Percentiles rank a stretch among this genome's conserved stretches.
Evolutionary conservation across 768 basidiomycete genomes (phyloP).

Genomic region (Podaxis mareebaensis): DNA sequence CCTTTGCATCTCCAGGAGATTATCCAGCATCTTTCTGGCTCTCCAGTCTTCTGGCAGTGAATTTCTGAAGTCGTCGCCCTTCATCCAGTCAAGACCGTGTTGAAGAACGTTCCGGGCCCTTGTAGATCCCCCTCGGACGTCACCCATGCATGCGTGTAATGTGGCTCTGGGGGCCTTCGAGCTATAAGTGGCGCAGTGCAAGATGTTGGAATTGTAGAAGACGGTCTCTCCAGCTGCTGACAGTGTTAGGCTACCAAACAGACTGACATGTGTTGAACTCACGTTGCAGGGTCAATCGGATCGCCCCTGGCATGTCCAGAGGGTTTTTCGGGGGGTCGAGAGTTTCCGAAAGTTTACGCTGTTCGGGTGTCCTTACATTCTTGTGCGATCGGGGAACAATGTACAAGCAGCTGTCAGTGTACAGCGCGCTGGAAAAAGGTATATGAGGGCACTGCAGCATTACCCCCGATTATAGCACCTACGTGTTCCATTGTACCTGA

Average conservation of each 20-base stretch:
- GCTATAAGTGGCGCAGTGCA: slow-evolving; percentile 72
- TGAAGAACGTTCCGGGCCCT: slow-evolving; percentile 76
- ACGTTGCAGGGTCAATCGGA: slow-evolving; percentile 57
- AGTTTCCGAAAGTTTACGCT: slow-evolving; percentile 55
- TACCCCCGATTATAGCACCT: slow-evolving; percentile 24
- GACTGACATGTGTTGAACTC: slow-evolving; percentile 21
- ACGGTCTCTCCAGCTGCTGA: slow-evolving; percentile 68
- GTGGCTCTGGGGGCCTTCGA: slow-evolving; percentile 54
- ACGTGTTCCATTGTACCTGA: slow-evolving; percentile 85
- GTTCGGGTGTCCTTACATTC: slow-evolving; percentile 52
- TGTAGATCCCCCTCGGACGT: slow-evolving; percentile 56
- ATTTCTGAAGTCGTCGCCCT: slow-evolving; percentile 44
- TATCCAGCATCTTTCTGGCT: slow-evolving; percentile 59
- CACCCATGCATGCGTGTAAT: slow-evolving; percentile 70
- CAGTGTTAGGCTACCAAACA: neutral
- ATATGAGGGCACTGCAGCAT: slow-evolving; percentile 1
- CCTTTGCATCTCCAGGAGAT: slow-evolving; percentile 56
- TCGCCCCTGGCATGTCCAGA: slow-evolving; percentile 68
- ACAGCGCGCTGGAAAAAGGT: slow-evolving; percentile 53
- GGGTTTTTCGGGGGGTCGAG: slow-evolving; percentile 55
- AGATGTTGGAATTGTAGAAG: slow-evolving; percentile 79
- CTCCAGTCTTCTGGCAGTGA: slow-evolving; percentile 38
- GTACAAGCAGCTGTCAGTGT: slow-evolving; percentile 67
- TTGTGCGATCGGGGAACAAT: slow-evolving; percentile 72
- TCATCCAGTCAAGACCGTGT: slow-evolving; percentile 75